Evolutionary conservation across 1,284 basidiomycete genomes (phyloP).

Genomic region (Rhodotorula mucilaginosa): DNA sequence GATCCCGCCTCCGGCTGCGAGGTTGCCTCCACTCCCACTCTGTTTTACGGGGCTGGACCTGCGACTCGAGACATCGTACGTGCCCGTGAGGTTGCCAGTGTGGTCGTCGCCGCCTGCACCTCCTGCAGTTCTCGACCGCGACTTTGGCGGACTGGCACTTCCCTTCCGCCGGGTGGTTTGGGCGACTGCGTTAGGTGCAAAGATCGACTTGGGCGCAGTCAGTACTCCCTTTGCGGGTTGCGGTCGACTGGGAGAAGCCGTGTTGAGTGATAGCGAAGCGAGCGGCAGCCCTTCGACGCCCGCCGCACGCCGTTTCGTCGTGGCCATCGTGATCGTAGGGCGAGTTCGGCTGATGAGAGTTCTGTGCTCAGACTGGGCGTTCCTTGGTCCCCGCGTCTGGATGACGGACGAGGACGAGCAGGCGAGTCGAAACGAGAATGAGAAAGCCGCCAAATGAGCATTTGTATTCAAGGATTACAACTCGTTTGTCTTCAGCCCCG

Average conservation of each 20-base stretch:
- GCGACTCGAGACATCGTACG: slow-evolving; percentile 15
- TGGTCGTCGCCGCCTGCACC: slow-evolving; percentile 14
- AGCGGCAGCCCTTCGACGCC: slow-evolving; percentile 24
- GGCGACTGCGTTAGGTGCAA: slow-evolving; percentile 7
- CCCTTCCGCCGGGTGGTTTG: slow-evolving; percentile 33
- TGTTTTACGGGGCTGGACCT: slow-evolving; percentile 27
- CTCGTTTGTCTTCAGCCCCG: no score
- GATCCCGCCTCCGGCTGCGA: slow-evolving; percentile 29
- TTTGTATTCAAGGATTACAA: no score
- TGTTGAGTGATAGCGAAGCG: slow-evolving; percentile 34
- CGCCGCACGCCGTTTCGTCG: not conserved
- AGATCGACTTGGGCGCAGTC: slow-evolving; percentile 2
- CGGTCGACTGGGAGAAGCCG: slow-evolving; percentile 19
- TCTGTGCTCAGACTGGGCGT: no score
- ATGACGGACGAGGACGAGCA: no score
- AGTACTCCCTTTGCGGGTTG: not conserved
- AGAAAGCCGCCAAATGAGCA: no score
- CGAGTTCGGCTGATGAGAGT: no score
- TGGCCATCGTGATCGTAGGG: slow-evolving; percentile 8
- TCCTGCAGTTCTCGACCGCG: not conserved
- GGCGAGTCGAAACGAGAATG: no score
- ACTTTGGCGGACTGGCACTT: slow-evolving; percentile 18
- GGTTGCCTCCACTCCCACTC: not conserved
- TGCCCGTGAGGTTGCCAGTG: slow-evolving; percentile 27
- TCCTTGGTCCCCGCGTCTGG: no score